A percentile compares a stretch with the other conserved stretches of the same genome.
phyloP scores from a whole-genome alignment of 2,329 filamentous ascomycete genomes.

The Parastagonospora nodorum region DNA sequence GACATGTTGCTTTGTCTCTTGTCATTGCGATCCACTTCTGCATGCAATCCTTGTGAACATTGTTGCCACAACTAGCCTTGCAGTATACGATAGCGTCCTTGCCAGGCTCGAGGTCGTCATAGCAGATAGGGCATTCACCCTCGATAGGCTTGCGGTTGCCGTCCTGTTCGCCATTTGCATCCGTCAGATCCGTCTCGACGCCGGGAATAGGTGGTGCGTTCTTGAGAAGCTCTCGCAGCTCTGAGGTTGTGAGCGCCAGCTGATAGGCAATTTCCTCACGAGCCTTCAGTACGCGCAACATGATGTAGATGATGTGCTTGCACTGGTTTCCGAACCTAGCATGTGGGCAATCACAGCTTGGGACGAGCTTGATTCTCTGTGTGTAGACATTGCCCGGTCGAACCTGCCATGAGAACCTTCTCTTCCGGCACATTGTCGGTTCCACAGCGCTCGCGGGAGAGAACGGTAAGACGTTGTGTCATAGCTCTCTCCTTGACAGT shows the following conservation, averaged over 20 bases:
- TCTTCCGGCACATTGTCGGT: constrained; percentile 57
- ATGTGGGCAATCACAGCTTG: constrained; percentile 62
- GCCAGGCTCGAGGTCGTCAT: constrained; percentile 39
- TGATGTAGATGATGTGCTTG: constrained; percentile 68
- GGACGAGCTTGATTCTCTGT: constrained; percentile 58
- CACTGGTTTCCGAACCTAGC: constrained; percentile 62
- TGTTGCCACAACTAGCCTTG: constrained; percentile 65
- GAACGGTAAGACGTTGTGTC: constrained; percentile 62
- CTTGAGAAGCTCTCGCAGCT: constrained; percentile 62
- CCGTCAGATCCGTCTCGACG: constrained; percentile 37
- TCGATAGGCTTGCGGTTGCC: constrained; percentile 63
- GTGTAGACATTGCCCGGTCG: constrained; percentile 68
- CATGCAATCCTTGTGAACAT: constrained; percentile 64
- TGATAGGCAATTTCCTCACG: constrained; percentile 63
- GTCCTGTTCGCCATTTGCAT: constrained; percentile 39
- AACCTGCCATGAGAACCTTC: constrained; percentile 62
- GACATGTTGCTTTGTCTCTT: constrained; percentile 58
- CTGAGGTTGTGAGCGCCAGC: constrained; percentile 62
- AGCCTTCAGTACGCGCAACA: constrained; percentile 63
- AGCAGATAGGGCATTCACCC: constrained; percentile 67
- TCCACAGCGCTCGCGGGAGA: constrained; percentile 55
- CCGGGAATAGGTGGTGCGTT: constrained; percentile 57
- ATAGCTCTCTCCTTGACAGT: constrained; percentile 55
- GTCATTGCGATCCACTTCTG: constrained; percentile 53
- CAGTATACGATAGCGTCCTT: constrained; percentile 57